A percentile compares a stretch with the other conserved stretches of the same genome.
Conservation (phyloP, 2,329 filamentous ascomycete genomes). For the Fusarium abutilonis region DNA sequence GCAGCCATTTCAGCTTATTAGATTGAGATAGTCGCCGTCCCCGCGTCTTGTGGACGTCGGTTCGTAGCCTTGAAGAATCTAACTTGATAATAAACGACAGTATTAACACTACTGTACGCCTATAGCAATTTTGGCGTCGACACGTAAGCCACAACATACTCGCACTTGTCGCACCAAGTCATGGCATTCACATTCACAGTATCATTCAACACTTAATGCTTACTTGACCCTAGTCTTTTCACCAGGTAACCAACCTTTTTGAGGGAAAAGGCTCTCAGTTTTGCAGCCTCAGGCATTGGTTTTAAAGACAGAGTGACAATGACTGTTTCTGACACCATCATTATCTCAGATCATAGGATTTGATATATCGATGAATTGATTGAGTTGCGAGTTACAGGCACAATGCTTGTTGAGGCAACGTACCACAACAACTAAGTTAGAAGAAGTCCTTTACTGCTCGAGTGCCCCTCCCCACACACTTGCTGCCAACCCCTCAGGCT, state of each 20-base stretch:
- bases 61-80: not conserved
- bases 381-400: not conserved
- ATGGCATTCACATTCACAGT: not conserved
- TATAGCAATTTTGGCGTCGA: not conserved
- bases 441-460: too few relatives aligned
- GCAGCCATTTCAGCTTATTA: not conserved
- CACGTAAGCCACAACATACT: conserved; percentile 17
- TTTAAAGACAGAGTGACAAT: too few relatives aligned
- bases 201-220: not conserved
- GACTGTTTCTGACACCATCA: too few relatives aligned
- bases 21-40: too few relatives aligned
- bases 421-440: too few relatives aligned
- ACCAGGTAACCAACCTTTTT: too few relatives aligned
- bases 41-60: not conserved
- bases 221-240: not conserved
- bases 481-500: not conserved
- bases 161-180: not conserved
- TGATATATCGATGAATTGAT: not conserved
- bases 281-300: too few relatives aligned
- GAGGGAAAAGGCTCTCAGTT: too few relatives aligned
- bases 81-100: too few relatives aligned
- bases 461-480: conserved; percentile 13
- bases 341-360: too few relatives aligned
- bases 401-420: too few relatives aligned
- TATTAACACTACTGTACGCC: not conserved